These are phyloP conservation scores for Monilinia polystroma DNA, from an alignment of 2,329 filamentous ascomycete genomes.

Conservation along the genomic window DNA sequence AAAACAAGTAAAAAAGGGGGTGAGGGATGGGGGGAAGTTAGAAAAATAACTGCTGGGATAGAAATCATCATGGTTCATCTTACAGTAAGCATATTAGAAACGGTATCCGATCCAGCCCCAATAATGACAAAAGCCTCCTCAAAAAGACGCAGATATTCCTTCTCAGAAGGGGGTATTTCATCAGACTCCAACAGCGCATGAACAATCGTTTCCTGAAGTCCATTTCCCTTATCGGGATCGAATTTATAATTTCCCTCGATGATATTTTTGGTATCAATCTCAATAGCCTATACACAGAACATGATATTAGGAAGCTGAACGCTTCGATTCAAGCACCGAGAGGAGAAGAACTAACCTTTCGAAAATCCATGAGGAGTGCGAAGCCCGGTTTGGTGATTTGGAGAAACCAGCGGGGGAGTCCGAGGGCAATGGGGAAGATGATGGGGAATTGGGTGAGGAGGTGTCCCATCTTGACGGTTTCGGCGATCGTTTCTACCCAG, in stretches of 20 bases:
- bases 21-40: no score
- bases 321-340: no score
- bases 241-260: slow-evolving; percentile 11
- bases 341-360: not conserved
- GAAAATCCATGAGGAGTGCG: slow-evolving; percentile 2
- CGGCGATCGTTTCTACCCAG: slow-evolving; percentile 30
- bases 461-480: slow-evolving; percentile 8
- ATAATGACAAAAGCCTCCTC: slow-evolving; percentile 31
- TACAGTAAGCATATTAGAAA: slow-evolving; percentile 25
- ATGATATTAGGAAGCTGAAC: not conserved
- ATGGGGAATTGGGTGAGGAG: slow-evolving; percentile 6
- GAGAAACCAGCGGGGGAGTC: not conserved
- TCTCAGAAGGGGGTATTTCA: slow-evolving; percentile 27
- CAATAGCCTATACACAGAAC: slow-evolving; percentile 11
- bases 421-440: not conserved
- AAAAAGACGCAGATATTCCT: slow-evolving; percentile 24
- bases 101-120: slow-evolving; percentile 31
- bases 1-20: no score
- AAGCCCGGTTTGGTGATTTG: slow-evolving; percentile 2
- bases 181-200: slow-evolving; percentile 29
- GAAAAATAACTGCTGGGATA: no score
- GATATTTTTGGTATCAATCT: slow-evolving; percentile 14
- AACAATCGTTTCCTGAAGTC: slow-evolving; percentile 26
- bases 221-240: slow-evolving; percentile 18
- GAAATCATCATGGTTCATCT: no score